Conservation (phyloP, 2,329 filamentous ascomycete genomes). For the Cladosporium cucumerinum region DNA sequence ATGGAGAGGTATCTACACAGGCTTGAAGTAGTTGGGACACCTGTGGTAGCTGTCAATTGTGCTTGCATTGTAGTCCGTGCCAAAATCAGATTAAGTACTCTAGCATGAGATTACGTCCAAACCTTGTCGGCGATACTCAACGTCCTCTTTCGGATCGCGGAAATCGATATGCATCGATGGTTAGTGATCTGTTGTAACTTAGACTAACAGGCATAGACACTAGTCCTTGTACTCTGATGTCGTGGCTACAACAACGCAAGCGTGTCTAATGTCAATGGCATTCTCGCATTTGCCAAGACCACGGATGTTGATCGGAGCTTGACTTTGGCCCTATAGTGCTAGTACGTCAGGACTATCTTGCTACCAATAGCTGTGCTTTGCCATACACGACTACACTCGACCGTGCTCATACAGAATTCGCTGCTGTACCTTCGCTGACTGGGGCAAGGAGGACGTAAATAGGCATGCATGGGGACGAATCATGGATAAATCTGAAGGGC, state of each 20-base stretch:
- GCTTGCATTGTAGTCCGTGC: neutral
- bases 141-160: too few relatives aligned
- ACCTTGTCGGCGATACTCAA: neutral
- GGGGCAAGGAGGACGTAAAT: slow-evolving; percentile 45
- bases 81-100: neutral
- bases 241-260: neutral
- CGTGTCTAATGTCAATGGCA: neutral
- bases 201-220: neutral
- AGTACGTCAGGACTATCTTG: neutral
- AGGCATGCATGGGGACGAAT: slow-evolving; percentile 41
- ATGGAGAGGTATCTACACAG: too few relatives aligned
- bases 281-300: neutral
- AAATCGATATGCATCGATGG: neutral
- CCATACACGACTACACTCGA: neutral
- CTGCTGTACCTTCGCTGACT: slow-evolving; percentile 33
- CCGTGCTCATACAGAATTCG: neutral
- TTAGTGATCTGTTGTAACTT: neutral
- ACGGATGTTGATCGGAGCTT: neutral
- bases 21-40: neutral
- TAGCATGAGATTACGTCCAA: neutral
- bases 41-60: neutral
- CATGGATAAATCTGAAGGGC: slow-evolving; percentile 15
- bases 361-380: neutral
- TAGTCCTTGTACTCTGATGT: neutral
- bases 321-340: neutral